phyloP scores from a whole-genome alignment of 768 basidiomycete species.

The Pleurotus eryngii region DNA sequence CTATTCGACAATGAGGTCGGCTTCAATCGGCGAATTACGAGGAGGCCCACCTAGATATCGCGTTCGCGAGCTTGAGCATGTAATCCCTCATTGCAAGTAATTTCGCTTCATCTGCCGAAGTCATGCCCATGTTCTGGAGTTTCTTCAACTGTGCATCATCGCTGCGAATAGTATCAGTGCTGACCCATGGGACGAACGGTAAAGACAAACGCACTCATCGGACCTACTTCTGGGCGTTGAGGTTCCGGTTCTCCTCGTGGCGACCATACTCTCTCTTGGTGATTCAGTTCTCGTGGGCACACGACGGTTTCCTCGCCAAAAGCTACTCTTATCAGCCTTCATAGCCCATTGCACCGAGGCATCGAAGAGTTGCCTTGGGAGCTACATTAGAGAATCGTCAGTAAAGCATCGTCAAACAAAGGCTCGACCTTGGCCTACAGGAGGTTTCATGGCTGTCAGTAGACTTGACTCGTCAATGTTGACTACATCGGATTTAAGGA shows the following conservation, averaged over 20 bases:
- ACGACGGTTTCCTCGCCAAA: slow-evolving; percentile 66
- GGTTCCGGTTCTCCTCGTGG: slow-evolving; percentile 51
- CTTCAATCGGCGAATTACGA: too few species aligned
- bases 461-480: slow-evolving; percentile 72
- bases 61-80: slow-evolving; percentile 77
- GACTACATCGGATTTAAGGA: slow-evolving; percentile 79
- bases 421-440: slow-evolving; percentile 46
- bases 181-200: not conserved
- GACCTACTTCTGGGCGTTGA: slow-evolving; percentile 53
- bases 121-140: slow-evolving; percentile 88
- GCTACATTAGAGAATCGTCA: slow-evolving; percentile 22
- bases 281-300: slow-evolving; percentile 53
- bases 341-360: slow-evolving; percentile 87
- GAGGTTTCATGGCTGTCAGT: slow-evolving; percentile 71
- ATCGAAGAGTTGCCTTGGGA: slow-evolving; percentile 75
- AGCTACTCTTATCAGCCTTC: slow-evolving; percentile 73
- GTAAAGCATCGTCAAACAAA: too few species aligned
- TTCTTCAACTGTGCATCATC: slow-evolving; percentile 75
- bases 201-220: slow-evolving; percentile 63
- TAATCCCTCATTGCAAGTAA: slow-evolving; percentile 88
- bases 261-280: slow-evolving; percentile 67
- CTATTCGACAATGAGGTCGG: slow-evolving; percentile 28
- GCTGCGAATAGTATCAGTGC: slow-evolving; percentile 35
- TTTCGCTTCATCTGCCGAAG: slow-evolving; percentile 75
- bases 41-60: slow-evolving; percentile 61